A percentile compares a stretch with the other conserved stretches of the same genome.
Conservation (phyloP, 1,139 yeast species). For the Magnusiomyces suaveolens region DNA sequence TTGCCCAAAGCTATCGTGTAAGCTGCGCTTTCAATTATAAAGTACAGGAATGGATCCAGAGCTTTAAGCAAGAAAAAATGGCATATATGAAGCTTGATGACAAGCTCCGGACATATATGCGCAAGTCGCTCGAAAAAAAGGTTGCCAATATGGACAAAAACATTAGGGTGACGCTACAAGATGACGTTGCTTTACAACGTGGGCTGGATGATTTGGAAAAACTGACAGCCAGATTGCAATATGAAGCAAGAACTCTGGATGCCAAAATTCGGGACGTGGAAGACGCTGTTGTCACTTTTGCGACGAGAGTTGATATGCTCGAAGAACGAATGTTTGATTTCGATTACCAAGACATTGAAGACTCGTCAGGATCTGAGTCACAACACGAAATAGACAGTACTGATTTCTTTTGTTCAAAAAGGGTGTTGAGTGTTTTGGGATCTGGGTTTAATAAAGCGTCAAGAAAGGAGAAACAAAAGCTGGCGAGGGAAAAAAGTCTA, state of each 20-base stretch:
- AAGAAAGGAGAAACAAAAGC: neutral
- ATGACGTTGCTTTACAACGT: constrained; percentile 31
- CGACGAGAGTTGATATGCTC: constrained; percentile 35
- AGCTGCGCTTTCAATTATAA: neutral
- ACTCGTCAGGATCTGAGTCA: too few relatives aligned
- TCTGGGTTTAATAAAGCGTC: neutral
- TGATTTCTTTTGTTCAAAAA: too few relatives aligned
- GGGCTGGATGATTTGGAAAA: constrained; percentile 58
- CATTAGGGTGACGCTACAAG: constrained; percentile 18
- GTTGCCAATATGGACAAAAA: constrained; percentile 17
- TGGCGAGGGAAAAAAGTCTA: neutral
- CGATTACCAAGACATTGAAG: neutral
- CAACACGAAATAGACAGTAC: too few relatives aligned
- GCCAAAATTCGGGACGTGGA: constrained; percentile 76
- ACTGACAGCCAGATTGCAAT: constrained; percentile 64
- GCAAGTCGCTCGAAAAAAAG: neutral
- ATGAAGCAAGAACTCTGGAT: constrained; percentile 65
- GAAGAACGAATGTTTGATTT: constrained; percentile 24
- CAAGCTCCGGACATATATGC: neutral
- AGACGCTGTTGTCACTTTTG: constrained; percentile 50
- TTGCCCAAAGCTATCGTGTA: neutral
- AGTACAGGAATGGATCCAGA: neutral
- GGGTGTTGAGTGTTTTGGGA: too few relatives aligned
- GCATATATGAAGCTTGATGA: neutral
- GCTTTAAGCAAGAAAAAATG: neutral